These are phyloP conservation scores for Urtica urens DNA, from an alignment of 306 rosid species.

Conservation along the genomic window DNA sequence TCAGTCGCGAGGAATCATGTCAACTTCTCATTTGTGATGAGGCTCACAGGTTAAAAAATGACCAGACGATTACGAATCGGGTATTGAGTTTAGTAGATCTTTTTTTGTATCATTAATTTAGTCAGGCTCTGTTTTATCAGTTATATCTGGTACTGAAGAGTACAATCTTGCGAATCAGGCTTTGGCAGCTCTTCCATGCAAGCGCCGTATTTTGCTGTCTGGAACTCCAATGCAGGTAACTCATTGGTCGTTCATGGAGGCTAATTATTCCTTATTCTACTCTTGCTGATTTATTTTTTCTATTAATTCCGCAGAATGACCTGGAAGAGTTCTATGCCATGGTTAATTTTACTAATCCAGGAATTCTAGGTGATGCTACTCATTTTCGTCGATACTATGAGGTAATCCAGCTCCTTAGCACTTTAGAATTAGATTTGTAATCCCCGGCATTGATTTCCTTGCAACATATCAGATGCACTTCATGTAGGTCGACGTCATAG, in stretches of 20 bases:
- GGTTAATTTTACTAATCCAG: slow-evolving; percentile 92
- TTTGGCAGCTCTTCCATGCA: slow-evolving; percentile 80
- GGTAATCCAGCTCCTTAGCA: slow-evolving; percentile 34
- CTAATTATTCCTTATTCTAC: slow-evolving; percentile 6
- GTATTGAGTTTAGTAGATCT: slow-evolving; percentile 25
- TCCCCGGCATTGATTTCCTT: too few relatives aligned
- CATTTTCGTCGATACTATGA: slow-evolving; percentile 81
- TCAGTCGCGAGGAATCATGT: slow-evolving; percentile 60
- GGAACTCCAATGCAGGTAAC: slow-evolving; percentile 99
- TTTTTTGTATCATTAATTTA: background rate
- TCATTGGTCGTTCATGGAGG: slow-evolving; percentile 3
- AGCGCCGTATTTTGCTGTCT: slow-evolving; percentile 67
- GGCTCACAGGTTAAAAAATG: slow-evolving; percentile 96
- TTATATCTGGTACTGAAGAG: background rate
- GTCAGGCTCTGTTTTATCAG: slow-evolving; percentile 1
- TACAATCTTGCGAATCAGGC: too few relatives aligned
- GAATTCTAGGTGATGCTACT: slow-evolving; percentile 60
- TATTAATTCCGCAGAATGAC: slow-evolving; percentile 59
- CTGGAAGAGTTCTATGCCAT: slow-evolving; percentile 87
- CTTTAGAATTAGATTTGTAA: too few relatives aligned
- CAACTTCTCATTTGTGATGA: slow-evolving; percentile 94
- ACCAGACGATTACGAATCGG: slow-evolving; percentile 89
- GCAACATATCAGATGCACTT: too few relatives aligned
- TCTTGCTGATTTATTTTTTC: background rate
- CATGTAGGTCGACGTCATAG: too few relatives aligned